Base-by-base conservation (phyloP, 495 filamentous ascomycete species). In the Neurospora cerealis region DNA sequence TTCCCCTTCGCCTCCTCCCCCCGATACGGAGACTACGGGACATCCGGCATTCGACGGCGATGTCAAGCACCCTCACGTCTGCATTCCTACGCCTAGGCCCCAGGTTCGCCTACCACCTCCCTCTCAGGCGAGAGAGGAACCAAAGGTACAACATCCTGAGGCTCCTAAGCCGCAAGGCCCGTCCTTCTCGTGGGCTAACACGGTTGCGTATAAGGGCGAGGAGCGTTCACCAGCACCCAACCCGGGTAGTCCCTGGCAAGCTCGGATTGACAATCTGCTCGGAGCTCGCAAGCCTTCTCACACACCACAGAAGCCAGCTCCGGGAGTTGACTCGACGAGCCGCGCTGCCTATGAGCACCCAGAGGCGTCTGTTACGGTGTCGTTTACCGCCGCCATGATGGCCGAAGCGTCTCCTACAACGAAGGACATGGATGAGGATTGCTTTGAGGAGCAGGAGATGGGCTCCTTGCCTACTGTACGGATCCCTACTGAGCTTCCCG, bases 381-480 rank as follows among this genome's bases (percentile, higher is more conserved):
- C 70, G 78, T 24, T 74, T 78, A n/a, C 69, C 44, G 73, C 37
- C 48, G 38, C 13, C 4, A 66, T 66, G 54, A 34, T 66, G 2
- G 54, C 54, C 54, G 80, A 80, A 21, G 75, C 66, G 54, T 81
- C 78, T 38, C 73, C 78, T 34, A 86, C 83, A 46, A 88, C 87
- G 5, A 90, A 88, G 74, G 88, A 88, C 34, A 90, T 91, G 76
- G 91, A 90, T 39, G 93, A 95, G 75, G 92, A 91, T 73, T 91
- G 93, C 75, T 93, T 95, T 72, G 93, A 93, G 74, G 91, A 95
- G 78, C 91, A 92, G 73, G 93, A 94, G 80, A 91, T 91, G 79
- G 93, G 92, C 5, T 94, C 92, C 54, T 80, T 92, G 28, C 92
- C 92, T 13, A 86, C 88, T 41, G 88, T 95, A 19, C 88, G 86